A percentile compares a stretch with the other conserved stretches of the same genome.
Conservation (phyloP, 345 rosid species). For the Psidium friedrichsthalianum region DNA sequence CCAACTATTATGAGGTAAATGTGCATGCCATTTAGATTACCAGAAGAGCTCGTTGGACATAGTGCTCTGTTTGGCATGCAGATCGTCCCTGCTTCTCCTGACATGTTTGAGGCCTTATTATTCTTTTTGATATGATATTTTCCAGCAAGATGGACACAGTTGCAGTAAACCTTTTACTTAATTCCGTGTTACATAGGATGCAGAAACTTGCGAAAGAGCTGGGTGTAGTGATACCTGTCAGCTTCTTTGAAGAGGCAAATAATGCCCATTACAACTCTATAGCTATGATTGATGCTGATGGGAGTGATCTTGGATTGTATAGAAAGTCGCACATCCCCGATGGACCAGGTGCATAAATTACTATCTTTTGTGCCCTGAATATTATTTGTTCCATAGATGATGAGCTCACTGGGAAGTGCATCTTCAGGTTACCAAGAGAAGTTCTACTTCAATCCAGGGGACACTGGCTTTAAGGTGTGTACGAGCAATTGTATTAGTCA, state of each 20-base stretch:
- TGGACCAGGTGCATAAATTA: constrained; percentile 65
- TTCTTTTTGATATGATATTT: not conserved
- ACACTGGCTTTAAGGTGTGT: constrained; percentile 90
- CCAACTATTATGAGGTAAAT: constrained; percentile 71
- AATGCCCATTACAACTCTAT: constrained; percentile 87
- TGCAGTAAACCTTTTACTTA: not conserved
- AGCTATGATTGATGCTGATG: constrained; percentile 88
- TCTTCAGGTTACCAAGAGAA: constrained; percentile 85
- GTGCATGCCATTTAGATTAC: not conserved
- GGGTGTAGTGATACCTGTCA: constrained; percentile 81
- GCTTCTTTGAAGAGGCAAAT: constrained; percentile 95
- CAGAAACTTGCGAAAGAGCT: constrained; percentile 79
- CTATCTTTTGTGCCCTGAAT: not conserved
- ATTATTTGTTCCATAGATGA: not conserved
- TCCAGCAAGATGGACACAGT: not conserved
- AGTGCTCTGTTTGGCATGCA: not conserved
- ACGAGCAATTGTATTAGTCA: not conserved
- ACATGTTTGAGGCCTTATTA: not conserved
- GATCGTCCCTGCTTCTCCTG: not conserved
- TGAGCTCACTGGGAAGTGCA: not conserved
- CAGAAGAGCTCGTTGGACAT: not conserved
- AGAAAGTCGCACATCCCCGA: constrained; percentile 97
- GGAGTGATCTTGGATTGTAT: constrained; percentile 82
- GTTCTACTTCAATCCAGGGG: constrained; percentile 95
- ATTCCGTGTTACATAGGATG: constrained; percentile 36